Conservation (phyloP, 352 stramenopile genomes). For the Pythium brassicae region DNA sequence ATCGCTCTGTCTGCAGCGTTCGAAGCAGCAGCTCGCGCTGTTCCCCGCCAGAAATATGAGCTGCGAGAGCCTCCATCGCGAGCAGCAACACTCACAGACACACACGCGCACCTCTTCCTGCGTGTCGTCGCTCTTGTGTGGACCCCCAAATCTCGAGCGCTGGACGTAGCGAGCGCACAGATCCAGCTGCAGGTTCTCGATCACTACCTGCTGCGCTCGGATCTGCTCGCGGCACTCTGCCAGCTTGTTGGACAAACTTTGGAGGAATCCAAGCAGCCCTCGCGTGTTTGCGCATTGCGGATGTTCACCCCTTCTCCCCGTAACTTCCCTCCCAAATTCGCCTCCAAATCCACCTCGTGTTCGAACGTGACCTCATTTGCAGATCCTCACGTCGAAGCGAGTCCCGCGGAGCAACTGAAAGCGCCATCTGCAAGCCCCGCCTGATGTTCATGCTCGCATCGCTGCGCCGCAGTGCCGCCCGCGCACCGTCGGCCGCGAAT, state of each 20-base stretch:
- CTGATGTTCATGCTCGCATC: slow-evolving; percentile 21
- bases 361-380: background rate
- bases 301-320: no score
- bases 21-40: slow-evolving; percentile 18
- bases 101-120: slow-evolving; percentile 30
- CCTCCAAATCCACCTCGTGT: no score
- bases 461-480: slow-evolving; percentile 15
- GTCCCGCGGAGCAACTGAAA: background rate
- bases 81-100: background rate
- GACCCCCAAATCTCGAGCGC: slow-evolving; percentile 4
- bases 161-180: slow-evolving; percentile 11
- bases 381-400: background rate
- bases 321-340: no score
- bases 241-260: no score
- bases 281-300: background rate
- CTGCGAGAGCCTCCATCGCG: no score
- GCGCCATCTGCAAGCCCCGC: background rate
- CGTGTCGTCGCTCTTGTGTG: slow-evolving; percentile 18
- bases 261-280: background rate
- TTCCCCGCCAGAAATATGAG: background rate
- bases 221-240: slow-evolving; percentile 44
- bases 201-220: slow-evolving; percentile 43
- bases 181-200: slow-evolving; percentile 60
- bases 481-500: slow-evolving; percentile 13
- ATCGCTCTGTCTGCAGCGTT: slow-evolving; percentile 13